Percentiles rank a stretch among this genome's conserved stretches.
Evolutionary conservation across 805 yeast species (phyloP).

Genomic region (Starmerella khaoyaiensis): DNA sequence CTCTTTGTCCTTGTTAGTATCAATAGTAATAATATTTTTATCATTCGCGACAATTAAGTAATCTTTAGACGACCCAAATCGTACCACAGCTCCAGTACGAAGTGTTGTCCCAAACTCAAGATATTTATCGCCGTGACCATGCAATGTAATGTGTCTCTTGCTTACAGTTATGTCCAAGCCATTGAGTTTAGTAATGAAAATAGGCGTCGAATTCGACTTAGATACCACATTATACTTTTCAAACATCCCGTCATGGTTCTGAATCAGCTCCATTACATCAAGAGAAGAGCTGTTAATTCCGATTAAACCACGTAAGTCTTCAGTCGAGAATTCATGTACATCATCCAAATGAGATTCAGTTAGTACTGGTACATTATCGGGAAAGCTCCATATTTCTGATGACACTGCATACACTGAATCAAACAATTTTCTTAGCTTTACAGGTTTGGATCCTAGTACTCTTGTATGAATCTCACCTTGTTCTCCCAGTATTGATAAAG

Average conservation of each 20-base stretch:
- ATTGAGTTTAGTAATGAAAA: too few relatives aligned
- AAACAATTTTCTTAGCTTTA: slow-evolving; percentile 35
- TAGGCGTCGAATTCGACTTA: slow-evolving; percentile 14
- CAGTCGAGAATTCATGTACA: slow-evolving; percentile 47
- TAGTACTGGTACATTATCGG: slow-evolving; percentile 23
- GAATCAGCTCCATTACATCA: slow-evolving; percentile 36
- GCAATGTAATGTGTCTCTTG: background rate
- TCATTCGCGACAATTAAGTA: too few relatives aligned
- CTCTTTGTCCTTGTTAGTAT: background rate
- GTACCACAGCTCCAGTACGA: too few relatives aligned
- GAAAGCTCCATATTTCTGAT: slow-evolving; percentile 39
- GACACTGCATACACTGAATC: slow-evolving; percentile 37
- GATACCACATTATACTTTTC: slow-evolving; percentile 1
- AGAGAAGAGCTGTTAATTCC: slow-evolving; percentile 44
- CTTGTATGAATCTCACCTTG: slow-evolving; percentile 37
- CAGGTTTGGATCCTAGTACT: slow-evolving; percentile 60
- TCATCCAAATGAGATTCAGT: slow-evolving; percentile 30
- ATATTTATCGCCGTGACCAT: too few relatives aligned
- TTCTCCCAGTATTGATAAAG: slow-evolving; percentile 1
- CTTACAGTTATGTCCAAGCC: too few relatives aligned
- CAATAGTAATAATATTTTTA: too few relatives aligned
- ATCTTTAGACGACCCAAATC: too few relatives aligned
- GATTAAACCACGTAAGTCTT: slow-evolving; percentile 50
- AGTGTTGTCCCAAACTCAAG: too few relatives aligned
- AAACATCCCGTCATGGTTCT: background rate